Percentiles rank a stretch among this genome's conserved stretches.
phyloP scores from a whole-genome alignment of 202 grass and related monocot genomes.

The Carex arenaria region DNA sequence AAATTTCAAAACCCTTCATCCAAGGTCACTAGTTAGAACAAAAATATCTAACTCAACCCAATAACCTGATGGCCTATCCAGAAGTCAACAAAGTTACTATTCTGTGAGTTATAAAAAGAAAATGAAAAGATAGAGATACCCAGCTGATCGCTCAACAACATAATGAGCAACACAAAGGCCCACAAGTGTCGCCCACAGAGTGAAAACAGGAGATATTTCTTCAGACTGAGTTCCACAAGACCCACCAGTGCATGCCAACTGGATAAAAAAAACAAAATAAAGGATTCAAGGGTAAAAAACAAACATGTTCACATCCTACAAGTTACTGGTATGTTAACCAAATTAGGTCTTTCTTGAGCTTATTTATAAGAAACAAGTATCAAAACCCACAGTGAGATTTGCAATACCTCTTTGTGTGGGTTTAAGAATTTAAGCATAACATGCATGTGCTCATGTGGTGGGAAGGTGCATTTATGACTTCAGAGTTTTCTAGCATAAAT shows the following conservation, averaged over 20 bases:
- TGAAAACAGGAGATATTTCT: constrained; percentile 89
- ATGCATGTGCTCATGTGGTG: neutral
- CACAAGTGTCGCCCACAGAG: constrained; percentile 94
- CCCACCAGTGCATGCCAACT: constrained; percentile 77
- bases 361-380: constrained; percentile 1
- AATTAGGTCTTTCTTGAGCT: neutral
- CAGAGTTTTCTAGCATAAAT: neutral
- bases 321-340: neutral
- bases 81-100: neutral
- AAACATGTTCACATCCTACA: constrained; percentile 29
- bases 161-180: constrained; percentile 99
- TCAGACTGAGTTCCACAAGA: constrained; percentile 48
- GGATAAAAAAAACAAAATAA: constrained; percentile 32
- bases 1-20: neutral
- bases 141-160: constrained; percentile 89
- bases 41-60: neutral
- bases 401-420: neutral
- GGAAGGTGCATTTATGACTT: neutral
- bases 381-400: neutral
- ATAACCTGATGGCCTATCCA: neutral
- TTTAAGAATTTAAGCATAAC: neutral
- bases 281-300: neutral
- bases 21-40: neutral
- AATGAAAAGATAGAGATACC: constrained; percentile 50
- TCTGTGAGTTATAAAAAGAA: constrained; percentile 13